phyloP scores from a whole-genome alignment of 2,329 filamentous ascomycete genomes.

The Aspergillus sp. region DNA sequence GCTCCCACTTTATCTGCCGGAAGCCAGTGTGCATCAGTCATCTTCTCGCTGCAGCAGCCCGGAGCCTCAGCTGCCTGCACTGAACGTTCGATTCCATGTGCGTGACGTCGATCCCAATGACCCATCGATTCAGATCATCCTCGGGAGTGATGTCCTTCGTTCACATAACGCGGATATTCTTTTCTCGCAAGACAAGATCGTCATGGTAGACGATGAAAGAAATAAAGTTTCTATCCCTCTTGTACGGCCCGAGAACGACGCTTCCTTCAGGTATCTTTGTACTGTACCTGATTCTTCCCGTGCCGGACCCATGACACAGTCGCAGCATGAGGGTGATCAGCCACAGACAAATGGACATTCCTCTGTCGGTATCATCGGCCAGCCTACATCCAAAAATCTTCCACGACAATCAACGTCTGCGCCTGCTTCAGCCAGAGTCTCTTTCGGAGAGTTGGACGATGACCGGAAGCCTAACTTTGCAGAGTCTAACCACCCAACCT shows the following conservation, averaged over 20 bases:
- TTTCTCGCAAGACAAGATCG: slow-evolving; percentile 85
- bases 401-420: slow-evolving; percentile 20
- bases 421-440: slow-evolving; percentile 15
- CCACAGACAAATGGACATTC: slow-evolving; percentile 14
- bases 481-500: slow-evolving; percentile 7
- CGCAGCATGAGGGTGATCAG: slow-evolving; percentile 3
- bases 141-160: slow-evolving; percentile 81
- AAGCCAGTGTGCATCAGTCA: slow-evolving; percentile 68
- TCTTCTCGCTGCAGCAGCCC: slow-evolving; percentile 66
- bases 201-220: slow-evolving; percentile 75
- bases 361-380: slow-evolving; percentile 27
- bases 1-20: slow-evolving; percentile 78
- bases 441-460: slow-evolving; percentile 17
- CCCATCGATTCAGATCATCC: slow-evolving; percentile 68
- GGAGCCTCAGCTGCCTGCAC: slow-evolving; percentile 68
- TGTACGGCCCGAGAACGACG: slow-evolving; percentile 82
- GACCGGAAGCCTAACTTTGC: slow-evolving; percentile 10
- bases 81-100: slow-evolving; percentile 72
- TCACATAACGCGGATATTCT: slow-evolving; percentile 82
- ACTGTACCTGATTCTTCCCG: slow-evolving; percentile 41
- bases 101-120: slow-evolving; percentile 43
- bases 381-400: slow-evolving; percentile 12
- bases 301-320: slow-evolving; percentile 3
- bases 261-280: slow-evolving; percentile 66
- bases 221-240: slow-evolving; percentile 86